phyloP scores from a whole-genome alignment of 2,329 filamentous ascomycete species.

The Neodidymelliopsis sp. region DNA sequence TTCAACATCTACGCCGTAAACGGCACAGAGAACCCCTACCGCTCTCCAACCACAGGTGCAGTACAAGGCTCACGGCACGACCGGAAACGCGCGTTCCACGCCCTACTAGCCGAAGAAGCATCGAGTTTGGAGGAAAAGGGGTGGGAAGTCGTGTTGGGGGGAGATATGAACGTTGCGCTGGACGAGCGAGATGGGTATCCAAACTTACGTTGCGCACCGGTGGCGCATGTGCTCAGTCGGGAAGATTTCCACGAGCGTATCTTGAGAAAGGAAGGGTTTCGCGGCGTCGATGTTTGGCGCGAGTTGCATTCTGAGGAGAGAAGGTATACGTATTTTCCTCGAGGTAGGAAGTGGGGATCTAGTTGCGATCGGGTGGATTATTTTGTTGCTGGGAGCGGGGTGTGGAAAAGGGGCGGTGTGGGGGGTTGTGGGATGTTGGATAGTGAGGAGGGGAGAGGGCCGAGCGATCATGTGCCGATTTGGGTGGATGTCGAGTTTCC shows the following conservation, averaged over 20 bases:
- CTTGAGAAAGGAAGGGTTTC: constrained; percentile 42
- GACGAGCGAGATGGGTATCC: constrained; percentile 56
- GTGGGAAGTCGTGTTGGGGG: constrained; percentile 57
- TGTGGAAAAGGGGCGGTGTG: constrained; percentile 51
- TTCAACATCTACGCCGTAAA: constrained; percentile 64
- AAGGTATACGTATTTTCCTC: constrained; percentile 60
- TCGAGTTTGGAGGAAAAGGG: constrained; percentile 51
- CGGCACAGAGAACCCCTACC: constrained; percentile 58
- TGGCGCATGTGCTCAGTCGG: constrained; percentile 60
- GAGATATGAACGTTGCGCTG: constrained; percentile 62
- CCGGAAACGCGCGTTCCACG: constrained; percentile 59
- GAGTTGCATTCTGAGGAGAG: constrained; percentile 51
- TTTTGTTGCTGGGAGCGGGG: constrained; percentile 53
- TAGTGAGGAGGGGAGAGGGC: constrained; percentile 54
- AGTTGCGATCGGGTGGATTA: constrained; percentile 64
- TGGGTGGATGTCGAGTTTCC: constrained; percentile 46
- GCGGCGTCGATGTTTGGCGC: constrained; percentile 59
- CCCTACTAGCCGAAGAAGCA: constrained; percentile 55
- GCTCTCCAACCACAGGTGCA: constrained; percentile 53
- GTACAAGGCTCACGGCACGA: constrained; percentile 59
- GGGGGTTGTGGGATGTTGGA: constrained; percentile 52
- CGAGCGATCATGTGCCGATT: constrained; percentile 63
- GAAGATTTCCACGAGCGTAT: constrained; percentile 60
- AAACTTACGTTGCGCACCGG: constrained; percentile 53
- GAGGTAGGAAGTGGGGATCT: constrained; percentile 54